Base-by-base conservation (phyloP, 768 basidiomycete species). In the Cantharellus anzutake region DNA sequence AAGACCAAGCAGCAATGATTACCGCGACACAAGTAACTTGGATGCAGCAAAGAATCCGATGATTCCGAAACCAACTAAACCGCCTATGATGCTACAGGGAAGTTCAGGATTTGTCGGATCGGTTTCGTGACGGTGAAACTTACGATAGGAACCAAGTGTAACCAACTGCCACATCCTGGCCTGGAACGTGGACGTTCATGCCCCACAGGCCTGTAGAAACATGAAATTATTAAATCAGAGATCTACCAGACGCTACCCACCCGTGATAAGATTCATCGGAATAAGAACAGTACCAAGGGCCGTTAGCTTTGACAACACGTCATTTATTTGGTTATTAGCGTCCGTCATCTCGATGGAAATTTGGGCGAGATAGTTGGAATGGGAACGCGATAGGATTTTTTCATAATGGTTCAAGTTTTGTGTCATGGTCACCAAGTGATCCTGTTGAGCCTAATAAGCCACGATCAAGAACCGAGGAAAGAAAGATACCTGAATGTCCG, bases 321-420 rank as follows among this genome's bases (percentile, higher is more conserved):
- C 92, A 72, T 99, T 99, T 74, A 98, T 99, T 74, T 98, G 92
- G 71, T 99, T 99, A 73, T 99, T 99, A 48, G 96, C 96, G 66
- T 97, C 93, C 41, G 91, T 94, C 94, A 98, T 99, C 74, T 98
- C 96, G 71, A 99, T 98, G 50, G 92, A 96, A 65, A 99, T 99
- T 67, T 98, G 96, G 1, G 96, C 96, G 57, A 99, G 83, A 73
- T 99, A 99, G 69, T 99, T 99, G 42, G 93, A 97, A 71, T 99
- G 96, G 44, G 94, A 97, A 44, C 96, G 84, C 3, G 94, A 98
- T 4, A 99, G 77, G 67, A 99, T 98, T 76, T 98, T 99, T 70
- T 99, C 96, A 75, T 98, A 99, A 72, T 98, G 96, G 69, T 98
- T 99, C 76, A 99, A 69, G 69, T 94, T 98, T 72, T 99, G 96